Evolutionary conservation across 73 alveolate species (phyloP).

Genomic region (Paramecium biaurelia): DNA sequence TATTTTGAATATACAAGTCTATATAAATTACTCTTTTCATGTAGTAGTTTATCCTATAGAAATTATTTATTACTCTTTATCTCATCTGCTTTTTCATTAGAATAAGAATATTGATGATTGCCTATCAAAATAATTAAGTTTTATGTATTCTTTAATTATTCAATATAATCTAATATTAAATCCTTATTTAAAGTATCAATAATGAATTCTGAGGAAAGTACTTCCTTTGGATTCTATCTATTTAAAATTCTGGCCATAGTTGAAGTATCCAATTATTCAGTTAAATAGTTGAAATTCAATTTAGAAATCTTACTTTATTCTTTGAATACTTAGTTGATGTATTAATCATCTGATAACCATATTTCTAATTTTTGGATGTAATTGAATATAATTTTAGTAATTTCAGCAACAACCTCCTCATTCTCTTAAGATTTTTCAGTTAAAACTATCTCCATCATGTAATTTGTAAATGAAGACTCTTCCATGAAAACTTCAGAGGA

Average conservation of each 20-base stretch:
- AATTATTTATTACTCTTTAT: background rate
- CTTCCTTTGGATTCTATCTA: background rate
- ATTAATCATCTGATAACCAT: slow-evolving; percentile 21
- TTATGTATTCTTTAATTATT: background rate
- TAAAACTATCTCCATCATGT: background rate
- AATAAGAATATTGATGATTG: background rate
- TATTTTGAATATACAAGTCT: background rate
- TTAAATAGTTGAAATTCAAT: slow-evolving; percentile 6
- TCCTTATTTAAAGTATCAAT: background rate
- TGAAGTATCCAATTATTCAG: background rate
- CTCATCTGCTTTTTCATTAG: background rate
- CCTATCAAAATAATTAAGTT: background rate
- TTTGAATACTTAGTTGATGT: background rate
- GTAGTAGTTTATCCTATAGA: background rate
- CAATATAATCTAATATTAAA: background rate
- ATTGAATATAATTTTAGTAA: background rate
- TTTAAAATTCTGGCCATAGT: slow-evolving; percentile 6
- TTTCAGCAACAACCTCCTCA: background rate
- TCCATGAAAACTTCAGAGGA: background rate
- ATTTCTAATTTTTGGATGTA: background rate
- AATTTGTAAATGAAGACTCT: background rate
- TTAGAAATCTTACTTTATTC: background rate
- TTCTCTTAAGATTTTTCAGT: background rate
- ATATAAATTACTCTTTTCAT: background rate
- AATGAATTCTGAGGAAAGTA: background rate